Conservation (phyloP, 1,284 basidiomycete genomes). For the Kwoniella shivajii region DNA sequence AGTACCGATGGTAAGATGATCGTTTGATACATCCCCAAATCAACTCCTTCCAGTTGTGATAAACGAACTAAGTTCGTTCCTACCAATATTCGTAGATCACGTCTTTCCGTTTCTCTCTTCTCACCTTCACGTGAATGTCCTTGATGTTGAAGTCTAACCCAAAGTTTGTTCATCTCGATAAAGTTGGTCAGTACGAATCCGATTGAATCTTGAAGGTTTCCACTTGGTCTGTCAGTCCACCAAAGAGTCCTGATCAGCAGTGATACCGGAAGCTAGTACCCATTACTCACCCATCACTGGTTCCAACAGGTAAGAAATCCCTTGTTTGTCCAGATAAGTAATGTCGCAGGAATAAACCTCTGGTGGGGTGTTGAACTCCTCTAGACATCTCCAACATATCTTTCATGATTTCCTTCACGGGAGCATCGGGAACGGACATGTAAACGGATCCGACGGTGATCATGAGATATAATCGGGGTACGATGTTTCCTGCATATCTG, state of each 20-base stretch:
- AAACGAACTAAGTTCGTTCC: constrained; percentile 93
- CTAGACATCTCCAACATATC: constrained; percentile 99
- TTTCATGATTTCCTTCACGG: constrained; percentile 98
- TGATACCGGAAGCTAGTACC: neutral
- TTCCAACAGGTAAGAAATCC: constrained; percentile 86
- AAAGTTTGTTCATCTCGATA: constrained; percentile 98
- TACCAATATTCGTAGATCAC: constrained; percentile 88
- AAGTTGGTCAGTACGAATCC: constrained; percentile 94
- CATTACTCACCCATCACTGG: constrained; percentile 70
- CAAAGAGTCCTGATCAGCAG: constrained; percentile 3
- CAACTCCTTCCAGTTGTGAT: constrained; percentile 89
- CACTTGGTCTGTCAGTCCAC: constrained; percentile 65
- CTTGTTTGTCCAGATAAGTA: constrained; percentile 93
- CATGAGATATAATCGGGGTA: constrained; percentile 93
- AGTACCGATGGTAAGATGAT: constrained; percentile 84
- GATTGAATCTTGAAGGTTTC: constrained; percentile 89
- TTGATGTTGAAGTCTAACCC: constrained; percentile 94
- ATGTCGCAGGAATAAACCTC: constrained; percentile 88
- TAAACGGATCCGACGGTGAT: constrained; percentile 97
- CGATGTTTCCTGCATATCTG: constrained; percentile 63
- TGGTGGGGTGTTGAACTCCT: constrained; percentile 88
- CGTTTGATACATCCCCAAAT: constrained; percentile 81
- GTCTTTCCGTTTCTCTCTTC: constrained; percentile 90
- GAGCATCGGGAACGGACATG: constrained; percentile 93
- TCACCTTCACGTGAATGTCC: constrained; percentile 93